These are phyloP conservation scores for Mycena albidolilacea DNA, from an alignment of 768 basidiomycete species.

Conservation along the genomic window DNA sequence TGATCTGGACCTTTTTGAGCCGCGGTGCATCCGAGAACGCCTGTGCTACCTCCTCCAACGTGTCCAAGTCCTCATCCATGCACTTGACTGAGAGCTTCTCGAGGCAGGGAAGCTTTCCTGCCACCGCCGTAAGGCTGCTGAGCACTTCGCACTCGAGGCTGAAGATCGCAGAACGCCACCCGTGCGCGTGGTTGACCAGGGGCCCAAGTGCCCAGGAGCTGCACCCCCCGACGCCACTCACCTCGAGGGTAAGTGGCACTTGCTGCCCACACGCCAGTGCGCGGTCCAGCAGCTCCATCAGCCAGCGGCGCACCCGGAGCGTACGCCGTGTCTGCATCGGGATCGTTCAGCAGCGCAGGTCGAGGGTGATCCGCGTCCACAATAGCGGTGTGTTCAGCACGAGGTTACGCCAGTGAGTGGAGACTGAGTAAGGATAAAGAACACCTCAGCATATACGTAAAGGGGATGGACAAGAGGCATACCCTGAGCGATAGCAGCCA, in stretches of 20 bases:
- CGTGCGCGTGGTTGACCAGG: not conserved
- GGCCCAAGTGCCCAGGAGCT: not conserved
- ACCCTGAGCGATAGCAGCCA: not conserved
- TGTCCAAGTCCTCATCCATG: not conserved
- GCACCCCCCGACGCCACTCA: constrained; percentile 2
- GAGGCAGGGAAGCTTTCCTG: constrained; percentile 15
- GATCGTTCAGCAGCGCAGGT: constrained; percentile 27
- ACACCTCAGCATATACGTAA: too few relatives aligned
- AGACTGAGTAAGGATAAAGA: not conserved
- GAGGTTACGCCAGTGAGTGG: constrained; percentile 3
- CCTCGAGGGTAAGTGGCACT: constrained; percentile 6
- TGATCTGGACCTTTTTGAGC: not conserved
- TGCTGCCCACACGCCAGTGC: constrained; percentile 4
- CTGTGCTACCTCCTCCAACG: not conserved
- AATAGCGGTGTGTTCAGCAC: not conserved
- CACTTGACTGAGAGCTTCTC: not conserved
- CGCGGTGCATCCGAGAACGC: constrained; percentile 1
- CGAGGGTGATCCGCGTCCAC: constrained; percentile 15
- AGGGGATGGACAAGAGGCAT: too few relatives aligned
- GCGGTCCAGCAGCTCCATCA: not conserved
- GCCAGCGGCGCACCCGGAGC: not conserved
- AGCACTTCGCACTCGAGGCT: constrained; percentile 2
- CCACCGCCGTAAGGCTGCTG: not conserved
- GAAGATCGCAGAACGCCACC: constrained; percentile 11
- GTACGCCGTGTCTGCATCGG: not conserved